Evolutionary conservation across 2,329 filamentous ascomycete species (phyloP).

Genomic region (Pezicula radicicola): DNA sequence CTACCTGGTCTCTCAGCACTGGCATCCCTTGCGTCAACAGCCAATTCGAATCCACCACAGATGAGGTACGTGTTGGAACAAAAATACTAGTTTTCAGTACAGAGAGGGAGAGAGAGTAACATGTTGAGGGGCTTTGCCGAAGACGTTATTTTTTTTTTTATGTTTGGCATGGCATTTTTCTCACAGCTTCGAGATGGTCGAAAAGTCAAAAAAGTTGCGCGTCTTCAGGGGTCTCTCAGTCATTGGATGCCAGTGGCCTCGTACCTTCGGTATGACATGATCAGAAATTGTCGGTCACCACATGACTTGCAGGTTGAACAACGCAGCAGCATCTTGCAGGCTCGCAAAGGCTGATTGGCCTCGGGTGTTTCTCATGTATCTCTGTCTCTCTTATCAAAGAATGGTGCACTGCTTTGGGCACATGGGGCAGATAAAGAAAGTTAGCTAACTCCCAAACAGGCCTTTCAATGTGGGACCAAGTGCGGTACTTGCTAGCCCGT

Average conservation of each 20-base stretch:
- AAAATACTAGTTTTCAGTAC: no score
- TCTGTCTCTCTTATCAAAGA: constrained; percentile 1
- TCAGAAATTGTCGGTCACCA: no score
- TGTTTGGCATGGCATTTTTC: neutral
- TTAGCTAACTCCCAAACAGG: constrained; percentile 22
- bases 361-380: constrained; percentile 8
- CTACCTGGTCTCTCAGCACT: constrained; percentile 57
- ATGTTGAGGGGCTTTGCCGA: neutral
- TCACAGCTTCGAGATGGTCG: no score
- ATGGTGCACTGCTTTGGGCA: neutral
- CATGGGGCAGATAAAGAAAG: neutral
- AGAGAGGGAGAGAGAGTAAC: neutral
- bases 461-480: constrained; percentile 25
- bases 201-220: no score
- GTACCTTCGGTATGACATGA: no score
- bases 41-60: constrained; percentile 46
- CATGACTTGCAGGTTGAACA: no score
- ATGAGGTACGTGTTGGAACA: constrained; percentile 42
- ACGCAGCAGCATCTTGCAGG: no score
- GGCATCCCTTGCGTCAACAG: constrained; percentile 49
- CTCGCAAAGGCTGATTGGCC: no score
- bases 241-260: no score
- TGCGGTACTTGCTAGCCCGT: constrained; percentile 42
- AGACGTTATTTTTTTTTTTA: constrained; percentile 10
- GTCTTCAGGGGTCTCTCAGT: no score